Percentiles rank a stretch among this genome's conserved stretches.
phyloP scores from a whole-genome alignment of 2,329 filamentous ascomycete species.

The Canariomyces notabilis region DNA sequence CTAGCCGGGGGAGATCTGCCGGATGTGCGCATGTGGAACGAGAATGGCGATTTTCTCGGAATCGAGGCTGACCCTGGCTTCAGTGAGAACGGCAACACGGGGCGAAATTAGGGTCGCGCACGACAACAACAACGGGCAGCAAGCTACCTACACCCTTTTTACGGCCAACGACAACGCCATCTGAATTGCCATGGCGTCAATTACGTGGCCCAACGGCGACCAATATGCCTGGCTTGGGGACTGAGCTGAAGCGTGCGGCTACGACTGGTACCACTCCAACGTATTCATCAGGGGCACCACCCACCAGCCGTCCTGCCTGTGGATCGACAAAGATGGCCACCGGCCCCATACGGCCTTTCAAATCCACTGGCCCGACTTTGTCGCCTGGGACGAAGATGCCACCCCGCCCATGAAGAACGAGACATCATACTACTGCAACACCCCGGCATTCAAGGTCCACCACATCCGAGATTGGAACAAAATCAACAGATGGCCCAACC shows the following conservation, averaged over 20 bases:
- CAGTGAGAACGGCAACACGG: neutral
- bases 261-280: conserved; percentile 4
- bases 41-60: conserved; percentile 8
- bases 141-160: conserved; percentile 11
- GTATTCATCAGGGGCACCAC: conserved; percentile 1
- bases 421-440: too few relatives aligned
- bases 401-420: neutral
- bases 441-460: too few relatives aligned
- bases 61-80: neutral
- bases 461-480: too few relatives aligned
- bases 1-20: conserved; percentile 6
- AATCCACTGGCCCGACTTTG: conserved; percentile 4
- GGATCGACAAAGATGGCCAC: conserved; percentile 11
- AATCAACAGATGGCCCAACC: too few relatives aligned
- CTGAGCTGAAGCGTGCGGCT: conserved; percentile 2
- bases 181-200: conserved; percentile 4
- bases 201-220: conserved; percentile 12
- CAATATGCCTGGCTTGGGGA: conserved; percentile 6
- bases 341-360: conserved; percentile 9
- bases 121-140: conserved; percentile 1
- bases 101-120: conserved; percentile 2
- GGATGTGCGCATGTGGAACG: conserved; percentile 10
- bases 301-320: conserved; percentile 2
- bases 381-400: neutral
- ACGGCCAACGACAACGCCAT: conserved; percentile 11